Percentiles rank a stretch among this genome's conserved stretches.
phyloP scores from a whole-genome alignment of 2,329 filamentous ascomycete species.

The Pestalotiopsis sp. region DNA sequence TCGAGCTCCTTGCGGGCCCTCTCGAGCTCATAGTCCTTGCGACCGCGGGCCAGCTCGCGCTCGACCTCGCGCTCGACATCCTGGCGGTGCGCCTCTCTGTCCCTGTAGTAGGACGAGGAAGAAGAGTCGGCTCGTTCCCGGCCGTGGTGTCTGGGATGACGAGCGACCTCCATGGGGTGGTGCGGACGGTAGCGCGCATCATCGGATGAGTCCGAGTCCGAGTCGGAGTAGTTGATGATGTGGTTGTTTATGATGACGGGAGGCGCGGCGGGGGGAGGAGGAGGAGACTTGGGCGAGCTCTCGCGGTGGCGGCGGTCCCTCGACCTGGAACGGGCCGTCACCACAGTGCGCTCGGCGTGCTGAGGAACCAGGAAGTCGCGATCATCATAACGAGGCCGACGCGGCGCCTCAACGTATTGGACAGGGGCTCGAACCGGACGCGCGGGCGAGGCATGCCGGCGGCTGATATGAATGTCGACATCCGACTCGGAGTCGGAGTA shows the following conservation, averaged over 20 bases:
- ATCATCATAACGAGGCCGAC: slow-evolving; percentile 40
- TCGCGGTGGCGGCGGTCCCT: slow-evolving; percentile 44
- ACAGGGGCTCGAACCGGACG: slow-evolving; percentile 27
- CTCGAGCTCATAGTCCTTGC: slow-evolving; percentile 40
- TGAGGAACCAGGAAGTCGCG: slow-evolving; percentile 40
- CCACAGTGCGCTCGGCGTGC: slow-evolving; percentile 46
- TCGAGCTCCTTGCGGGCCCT: slow-evolving; percentile 36
- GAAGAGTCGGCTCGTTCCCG: slow-evolving; percentile 37
- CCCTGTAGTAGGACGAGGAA: slow-evolving; percentile 26
- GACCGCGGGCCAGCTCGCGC: slow-evolving; percentile 34
- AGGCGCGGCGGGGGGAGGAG: slow-evolving; percentile 27
- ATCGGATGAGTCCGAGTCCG: slow-evolving; percentile 41
- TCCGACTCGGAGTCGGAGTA: slow-evolving; percentile 54
- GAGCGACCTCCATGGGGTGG: slow-evolving; percentile 24
- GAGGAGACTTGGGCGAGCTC: slow-evolving; percentile 31
- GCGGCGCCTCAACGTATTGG: slow-evolving; percentile 45
- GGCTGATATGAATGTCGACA: slow-evolving; percentile 49
- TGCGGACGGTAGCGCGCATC: slow-evolving; percentile 25
- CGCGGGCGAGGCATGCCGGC: slow-evolving; percentile 36
- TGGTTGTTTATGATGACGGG: slow-evolving; percentile 61
- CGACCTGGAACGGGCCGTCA: slow-evolving; percentile 43
- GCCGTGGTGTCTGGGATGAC: slow-evolving; percentile 23
- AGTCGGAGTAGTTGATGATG: slow-evolving; percentile 45
- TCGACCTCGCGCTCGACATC: slow-evolving; percentile 26
- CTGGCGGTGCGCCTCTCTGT: slow-evolving; percentile 21